Conservation (phyloP, 1,284 basidiomycete species). For the Boletus holoroseus region DNA sequence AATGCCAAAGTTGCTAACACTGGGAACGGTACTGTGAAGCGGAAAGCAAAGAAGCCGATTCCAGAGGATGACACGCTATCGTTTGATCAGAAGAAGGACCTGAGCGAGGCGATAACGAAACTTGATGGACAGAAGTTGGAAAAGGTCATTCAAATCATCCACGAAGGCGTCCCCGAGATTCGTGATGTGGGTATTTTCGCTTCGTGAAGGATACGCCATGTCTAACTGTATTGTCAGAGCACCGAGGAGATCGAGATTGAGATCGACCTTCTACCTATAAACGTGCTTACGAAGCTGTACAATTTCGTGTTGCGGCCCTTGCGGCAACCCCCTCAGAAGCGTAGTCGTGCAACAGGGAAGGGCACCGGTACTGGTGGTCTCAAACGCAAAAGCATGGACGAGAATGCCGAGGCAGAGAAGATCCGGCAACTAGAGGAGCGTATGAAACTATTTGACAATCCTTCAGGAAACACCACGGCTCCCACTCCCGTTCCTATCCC, state of each 20-base stretch:
- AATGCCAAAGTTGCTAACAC: constrained; percentile 36
- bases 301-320: constrained; percentile 84
- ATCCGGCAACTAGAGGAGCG: constrained; percentile 82
- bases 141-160: constrained; percentile 87
- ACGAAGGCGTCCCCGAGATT: constrained; percentile 83
- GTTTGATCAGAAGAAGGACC: constrained; percentile 93
- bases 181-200: constrained; percentile 64
- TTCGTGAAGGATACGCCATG: constrained; percentile 2
- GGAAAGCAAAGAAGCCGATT: constrained; percentile 50
- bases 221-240: constrained; percentile 47
- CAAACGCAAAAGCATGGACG: constrained; percentile 89
- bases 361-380: constrained; percentile 80
- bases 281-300: constrained; percentile 85
- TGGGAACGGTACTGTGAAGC: constrained; percentile 42
- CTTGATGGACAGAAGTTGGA: constrained; percentile 76
- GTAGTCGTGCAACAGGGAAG: constrained; percentile 59
- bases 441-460: constrained; percentile 69
- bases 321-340: constrained; percentile 54
- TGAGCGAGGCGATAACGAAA: constrained; percentile 84
- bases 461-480: constrained; percentile 36
- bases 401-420: constrained; percentile 83
- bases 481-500: constrained; percentile 34
- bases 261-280: constrained; percentile 81
- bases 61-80: constrained; percentile 70
- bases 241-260: constrained; percentile 96